phyloP scores from a whole-genome alignment of 768 basidiomycete species.

The Leccinum broughii region DNA sequence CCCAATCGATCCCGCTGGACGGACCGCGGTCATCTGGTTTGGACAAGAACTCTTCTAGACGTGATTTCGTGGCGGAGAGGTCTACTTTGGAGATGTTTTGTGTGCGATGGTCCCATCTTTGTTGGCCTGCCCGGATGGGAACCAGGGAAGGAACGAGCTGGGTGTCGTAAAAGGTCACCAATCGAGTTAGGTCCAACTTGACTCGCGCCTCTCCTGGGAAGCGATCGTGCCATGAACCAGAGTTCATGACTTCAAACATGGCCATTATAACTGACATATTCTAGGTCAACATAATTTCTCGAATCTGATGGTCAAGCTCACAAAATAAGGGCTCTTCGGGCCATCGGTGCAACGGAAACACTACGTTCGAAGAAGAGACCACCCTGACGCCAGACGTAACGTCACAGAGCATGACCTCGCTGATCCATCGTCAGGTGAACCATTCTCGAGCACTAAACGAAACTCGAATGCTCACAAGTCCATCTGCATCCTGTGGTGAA shows the following conservation, averaged over 20 bases:
- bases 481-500: conserved; percentile 44
- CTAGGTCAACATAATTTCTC: not conserved
- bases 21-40: not conserved
- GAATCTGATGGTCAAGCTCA: conserved; percentile 1
- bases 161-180: conserved; percentile 31
- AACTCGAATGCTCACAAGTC: conserved; percentile 41
- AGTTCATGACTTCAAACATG: conserved; percentile 13
- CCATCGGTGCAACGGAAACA: not conserved
- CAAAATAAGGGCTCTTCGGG: not conserved
- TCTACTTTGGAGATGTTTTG: conserved; percentile 17
- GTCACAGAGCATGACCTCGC: conserved; percentile 49
- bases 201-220: conserved; percentile 30
- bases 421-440: conserved; percentile 9
- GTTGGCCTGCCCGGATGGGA: conserved; percentile 10
- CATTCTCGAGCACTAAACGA: not conserved
- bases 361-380: conserved; percentile 41
- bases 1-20: conserved; percentile 37
- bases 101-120: conserved; percentile 23
- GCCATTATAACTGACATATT: not conserved
- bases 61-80: not conserved
- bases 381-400: conserved; percentile 25
- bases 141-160: conserved; percentile 21
- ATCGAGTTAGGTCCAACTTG: conserved; percentile 15
- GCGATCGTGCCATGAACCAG: conserved; percentile 27
- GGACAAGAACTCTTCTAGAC: conserved; percentile 7